A percentile compares a stretch with the other conserved stretches of the same genome.
Evolutionary conservation across 2,329 filamentous ascomycete species (phyloP).

Genomic region (Colletotrichum liriopes): DNA sequence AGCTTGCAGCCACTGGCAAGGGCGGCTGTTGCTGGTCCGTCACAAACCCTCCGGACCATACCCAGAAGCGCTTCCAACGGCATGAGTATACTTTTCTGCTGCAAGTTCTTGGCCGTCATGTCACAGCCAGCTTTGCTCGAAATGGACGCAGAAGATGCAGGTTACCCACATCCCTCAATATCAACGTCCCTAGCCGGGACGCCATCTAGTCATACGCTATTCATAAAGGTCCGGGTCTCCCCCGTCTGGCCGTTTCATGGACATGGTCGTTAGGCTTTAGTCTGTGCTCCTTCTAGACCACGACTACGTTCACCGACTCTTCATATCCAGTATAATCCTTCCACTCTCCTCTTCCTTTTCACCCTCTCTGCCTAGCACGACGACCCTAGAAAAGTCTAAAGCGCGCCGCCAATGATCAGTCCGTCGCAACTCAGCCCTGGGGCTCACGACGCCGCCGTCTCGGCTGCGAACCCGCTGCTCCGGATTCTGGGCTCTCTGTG

Average conservation of each 20-base stretch:
- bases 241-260: background rate
- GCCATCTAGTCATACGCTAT: background rate
- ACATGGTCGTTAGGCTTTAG: slow-evolving; percentile 5
- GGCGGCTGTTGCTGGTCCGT: background rate
- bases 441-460: slow-evolving; percentile 18
- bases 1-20: background rate
- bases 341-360: background rate
- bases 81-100: background rate
- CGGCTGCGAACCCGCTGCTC: slow-evolving; percentile 13
- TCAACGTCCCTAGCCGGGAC: background rate
- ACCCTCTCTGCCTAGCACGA: background rate
- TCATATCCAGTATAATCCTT: slow-evolving; percentile 16
- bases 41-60: background rate
- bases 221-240: slow-evolving; percentile 29
- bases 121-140: background rate
- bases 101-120: background rate
- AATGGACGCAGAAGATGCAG: background rate
- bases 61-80: background rate
- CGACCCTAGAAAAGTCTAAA: background rate
- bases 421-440: slow-evolving; percentile 19
- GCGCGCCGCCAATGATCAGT: slow-evolving; percentile 9
- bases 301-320: slow-evolving; percentile 27
- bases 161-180: slow-evolving; percentile 5
- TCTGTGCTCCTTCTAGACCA: slow-evolving; percentile 20
- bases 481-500: slow-evolving; percentile 24